phyloP scores from a whole-genome alignment of 2,329 filamentous ascomycete genomes.

The Scytalidium lignicola region DNA sequence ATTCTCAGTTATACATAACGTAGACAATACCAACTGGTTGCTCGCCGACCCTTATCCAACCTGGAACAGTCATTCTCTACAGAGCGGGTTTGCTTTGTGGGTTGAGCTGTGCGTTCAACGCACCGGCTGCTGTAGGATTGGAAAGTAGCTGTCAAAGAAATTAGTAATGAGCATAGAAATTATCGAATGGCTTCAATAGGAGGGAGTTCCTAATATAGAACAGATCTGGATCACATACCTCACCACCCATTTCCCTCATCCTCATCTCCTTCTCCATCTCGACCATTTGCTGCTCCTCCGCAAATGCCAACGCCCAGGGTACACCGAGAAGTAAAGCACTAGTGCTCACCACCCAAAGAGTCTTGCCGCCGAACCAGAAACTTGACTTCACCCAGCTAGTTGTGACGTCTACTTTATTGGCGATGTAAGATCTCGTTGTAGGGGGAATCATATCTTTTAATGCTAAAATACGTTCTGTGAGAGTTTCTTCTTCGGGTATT shows the following conservation, averaged over 20 bases:
- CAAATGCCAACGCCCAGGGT: constrained; percentile 86
- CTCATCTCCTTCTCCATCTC: constrained; percentile 98
- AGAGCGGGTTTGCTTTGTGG: constrained; percentile 23
- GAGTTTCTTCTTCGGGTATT: constrained; percentile 46
- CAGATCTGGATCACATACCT: constrained; percentile 44
- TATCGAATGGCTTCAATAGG: neutral
- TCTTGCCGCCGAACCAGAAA: constrained; percentile 72
- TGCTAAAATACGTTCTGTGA: constrained; percentile 66
- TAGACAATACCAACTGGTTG: neutral
- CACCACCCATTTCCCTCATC: constrained; percentile 87
- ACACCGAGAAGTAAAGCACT: constrained; percentile 86
- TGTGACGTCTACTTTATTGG: constrained; percentile 51
- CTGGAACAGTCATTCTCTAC: constrained; percentile 11
- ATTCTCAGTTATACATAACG: constrained; percentile 17
- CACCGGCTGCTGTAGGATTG: constrained; percentile 14
- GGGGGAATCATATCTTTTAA: constrained; percentile 73
- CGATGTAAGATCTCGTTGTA: constrained; percentile 63
- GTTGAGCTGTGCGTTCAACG: constrained; percentile 22
- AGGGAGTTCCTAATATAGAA: neutral
- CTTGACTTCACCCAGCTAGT: constrained; percentile 54
- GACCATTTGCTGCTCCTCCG: constrained; percentile 92
- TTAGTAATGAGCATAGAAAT: constrained; percentile 8
- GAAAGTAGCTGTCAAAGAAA: constrained; percentile 17
- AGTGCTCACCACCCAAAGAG: constrained; percentile 86
- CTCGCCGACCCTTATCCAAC: neutral